Evolutionary conservation across 2,329 filamentous ascomycete genomes (phyloP).

Genomic region (Aureobasidium sp.): DNA sequence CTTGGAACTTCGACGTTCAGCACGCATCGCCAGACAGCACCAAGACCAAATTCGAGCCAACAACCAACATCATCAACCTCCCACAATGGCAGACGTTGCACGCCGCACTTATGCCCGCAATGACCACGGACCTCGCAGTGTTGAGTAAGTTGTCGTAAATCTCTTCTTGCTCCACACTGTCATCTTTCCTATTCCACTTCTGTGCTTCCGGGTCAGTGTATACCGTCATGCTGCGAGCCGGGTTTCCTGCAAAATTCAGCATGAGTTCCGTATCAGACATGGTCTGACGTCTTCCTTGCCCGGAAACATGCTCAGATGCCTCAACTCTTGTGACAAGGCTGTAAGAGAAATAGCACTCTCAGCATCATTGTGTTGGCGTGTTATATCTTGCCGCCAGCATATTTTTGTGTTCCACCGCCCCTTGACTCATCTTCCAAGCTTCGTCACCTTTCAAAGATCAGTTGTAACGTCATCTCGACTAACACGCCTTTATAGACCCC

Average conservation of each 20-base stretch:
- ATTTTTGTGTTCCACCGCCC: too few relatives aligned
- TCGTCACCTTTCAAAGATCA: neutral
- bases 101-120: constrained; percentile 16
- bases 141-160: constrained; percentile 2
- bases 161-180: neutral
- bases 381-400: neutral
- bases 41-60: neutral
- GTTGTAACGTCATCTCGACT: neutral
- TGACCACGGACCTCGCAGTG: constrained; percentile 13
- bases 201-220: neutral
- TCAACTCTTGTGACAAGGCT: neutral
- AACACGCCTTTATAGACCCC: neutral
- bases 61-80: neutral
- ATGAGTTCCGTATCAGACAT: neutral
- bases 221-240: neutral
- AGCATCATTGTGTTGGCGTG: neutral
- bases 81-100: constrained; percentile 14
- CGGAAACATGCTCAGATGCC: neutral
- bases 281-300: neutral
- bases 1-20: neutral
- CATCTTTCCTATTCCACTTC: neutral
- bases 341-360: neutral
- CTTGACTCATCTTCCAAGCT: neutral
- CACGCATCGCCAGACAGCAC: constrained; percentile 9
- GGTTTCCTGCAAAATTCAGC: constrained; percentile 2